A percentile compares a stretch with the other conserved stretches of the same genome.
phyloP scores from a whole-genome alignment of 768 basidiomycete species.

The Chalciporus chontae region DNA sequence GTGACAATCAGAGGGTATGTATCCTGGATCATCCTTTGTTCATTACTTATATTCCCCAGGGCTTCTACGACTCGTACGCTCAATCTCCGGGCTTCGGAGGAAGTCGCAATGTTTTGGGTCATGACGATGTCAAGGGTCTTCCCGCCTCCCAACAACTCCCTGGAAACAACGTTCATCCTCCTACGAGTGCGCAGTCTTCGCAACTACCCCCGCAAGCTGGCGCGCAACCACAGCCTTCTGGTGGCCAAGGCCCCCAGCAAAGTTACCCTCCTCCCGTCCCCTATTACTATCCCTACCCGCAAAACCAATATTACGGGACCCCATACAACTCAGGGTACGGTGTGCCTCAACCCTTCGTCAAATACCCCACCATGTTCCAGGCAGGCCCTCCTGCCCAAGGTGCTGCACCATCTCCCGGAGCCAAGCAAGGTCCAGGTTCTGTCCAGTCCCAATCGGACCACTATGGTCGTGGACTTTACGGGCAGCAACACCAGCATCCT shows the following conservation, averaged over 20 bases:
- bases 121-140: constrained; percentile 75
- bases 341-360: constrained; percentile 66
- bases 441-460: constrained; percentile 53
- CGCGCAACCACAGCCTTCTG: constrained; percentile 55
- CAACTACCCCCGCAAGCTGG: constrained; percentile 48
- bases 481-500: constrained; percentile 52
- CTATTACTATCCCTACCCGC: constrained; percentile 67
- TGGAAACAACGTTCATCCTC: constrained; percentile 46
- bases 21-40: not conserved
- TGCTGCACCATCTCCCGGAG: constrained; percentile 58
- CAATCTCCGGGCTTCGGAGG: constrained; percentile 63
- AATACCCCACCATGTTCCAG: constrained; percentile 77
- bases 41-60: constrained; percentile 37
- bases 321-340: constrained; percentile 60
- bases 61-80: constrained; percentile 74
- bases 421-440: constrained; percentile 61
- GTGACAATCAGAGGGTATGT: constrained; percentile 63
- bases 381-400: constrained; percentile 67
- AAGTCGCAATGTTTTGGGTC: constrained; percentile 56
- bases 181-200: constrained; percentile 50
- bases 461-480: constrained; percentile 62
- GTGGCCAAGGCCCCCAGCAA: constrained; percentile 63
- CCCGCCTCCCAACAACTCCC: constrained; percentile 58
- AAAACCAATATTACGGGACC: constrained; percentile 72
- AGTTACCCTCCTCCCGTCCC: constrained; percentile 58